Percentiles rank a stretch among this genome's conserved stretches.
Conservation (phyloP, 1,284 basidiomycete species). For the Microbotryum scabiosae region DNA sequence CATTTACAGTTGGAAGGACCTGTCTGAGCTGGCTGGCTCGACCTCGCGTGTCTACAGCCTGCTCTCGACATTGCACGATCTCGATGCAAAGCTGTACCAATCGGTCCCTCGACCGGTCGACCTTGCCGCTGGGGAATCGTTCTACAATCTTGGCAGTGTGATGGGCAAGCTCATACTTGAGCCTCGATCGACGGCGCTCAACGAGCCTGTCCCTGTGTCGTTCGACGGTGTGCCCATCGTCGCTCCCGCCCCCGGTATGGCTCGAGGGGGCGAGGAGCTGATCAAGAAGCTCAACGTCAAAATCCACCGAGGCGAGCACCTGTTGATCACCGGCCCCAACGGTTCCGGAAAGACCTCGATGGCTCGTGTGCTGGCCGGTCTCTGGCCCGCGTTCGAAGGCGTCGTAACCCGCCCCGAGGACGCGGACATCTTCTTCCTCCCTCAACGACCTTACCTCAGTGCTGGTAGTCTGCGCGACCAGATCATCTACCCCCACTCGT, state of each 20-base stretch:
- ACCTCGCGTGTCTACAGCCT: slow-evolving; percentile 84
- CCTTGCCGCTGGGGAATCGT: slow-evolving; percentile 34
- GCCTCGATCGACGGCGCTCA: slow-evolving; percentile 33
- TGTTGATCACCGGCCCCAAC: slow-evolving; percentile 83
- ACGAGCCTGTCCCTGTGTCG: slow-evolving; percentile 42
- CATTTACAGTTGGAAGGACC: slow-evolving; percentile 53
- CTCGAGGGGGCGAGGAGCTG: slow-evolving; percentile 52
- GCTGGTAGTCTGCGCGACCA: slow-evolving; percentile 81
- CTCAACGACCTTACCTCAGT: slow-evolving; percentile 85
- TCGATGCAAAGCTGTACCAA: slow-evolving; percentile 42
- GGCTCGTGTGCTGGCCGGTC: slow-evolving; percentile 72
- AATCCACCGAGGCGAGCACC: slow-evolving; percentile 72
- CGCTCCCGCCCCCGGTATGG: slow-evolving; percentile 48
- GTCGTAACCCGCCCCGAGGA: slow-evolving; percentile 42
- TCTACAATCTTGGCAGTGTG: slow-evolving; percentile 45
- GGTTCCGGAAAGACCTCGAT: slow-evolving; percentile 81
- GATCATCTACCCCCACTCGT: slow-evolving; percentile 75
- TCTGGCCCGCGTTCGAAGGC: slow-evolving; percentile 60
- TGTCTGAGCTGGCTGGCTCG: slow-evolving; percentile 85
- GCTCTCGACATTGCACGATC: slow-evolving; percentile 71
- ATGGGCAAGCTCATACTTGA: slow-evolving; percentile 39
- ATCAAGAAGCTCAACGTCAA: slow-evolving; percentile 63
- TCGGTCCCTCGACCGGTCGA: slow-evolving; percentile 45
- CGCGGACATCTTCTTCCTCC: slow-evolving; percentile 72
- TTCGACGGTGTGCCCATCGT: slow-evolving; percentile 67